Evolutionary conservation across 2,329 filamentous ascomycete species (phyloP).

Genomic region (Mollisiaceae sp.): DNA sequence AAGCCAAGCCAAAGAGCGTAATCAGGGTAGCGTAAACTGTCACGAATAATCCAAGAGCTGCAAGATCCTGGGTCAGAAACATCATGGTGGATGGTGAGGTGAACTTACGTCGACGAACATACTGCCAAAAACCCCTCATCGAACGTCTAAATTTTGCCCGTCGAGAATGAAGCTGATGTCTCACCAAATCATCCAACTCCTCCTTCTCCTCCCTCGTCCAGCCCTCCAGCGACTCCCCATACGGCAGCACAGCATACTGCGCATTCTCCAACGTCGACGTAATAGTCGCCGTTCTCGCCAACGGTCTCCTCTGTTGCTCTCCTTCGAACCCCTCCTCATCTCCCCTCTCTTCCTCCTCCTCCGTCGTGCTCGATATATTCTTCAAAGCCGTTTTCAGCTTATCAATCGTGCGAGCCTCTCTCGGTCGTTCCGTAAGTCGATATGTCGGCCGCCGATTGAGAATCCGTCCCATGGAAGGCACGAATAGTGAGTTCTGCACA

Average conservation of each 20-base stretch:
- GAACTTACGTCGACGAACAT: conserved; percentile 68
- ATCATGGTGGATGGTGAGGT: neutral
- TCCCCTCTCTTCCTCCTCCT: conserved; percentile 29
- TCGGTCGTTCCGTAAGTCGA: conserved; percentile 26
- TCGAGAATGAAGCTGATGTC: conserved; percentile 83
- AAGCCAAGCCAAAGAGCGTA: conserved; percentile 81
- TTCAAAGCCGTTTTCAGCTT: conserved; percentile 34
- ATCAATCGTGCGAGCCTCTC: conserved; percentile 32
- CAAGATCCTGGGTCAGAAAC: conserved; percentile 2
- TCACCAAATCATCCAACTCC: conserved; percentile 83
- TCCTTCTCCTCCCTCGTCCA: conserved; percentile 76
- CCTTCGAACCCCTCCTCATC: conserved; percentile 17
- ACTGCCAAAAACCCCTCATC: conserved; percentile 80
- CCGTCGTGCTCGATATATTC: conserved; percentile 19
- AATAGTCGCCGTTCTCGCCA: neutral
- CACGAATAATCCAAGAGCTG: conserved; percentile 78
- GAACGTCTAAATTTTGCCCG: conserved; percentile 78
- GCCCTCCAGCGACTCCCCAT: conserved; percentile 72
- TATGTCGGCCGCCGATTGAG: conserved; percentile 66
- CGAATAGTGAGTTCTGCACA: conserved; percentile 85
- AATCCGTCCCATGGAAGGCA: conserved; percentile 75
- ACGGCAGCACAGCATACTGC: conserved; percentile 79
- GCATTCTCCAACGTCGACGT: conserved; percentile 68
- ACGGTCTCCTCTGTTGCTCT: neutral
- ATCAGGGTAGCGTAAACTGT: conserved; percentile 85